A percentile compares a stretch with the other conserved stretches of the same genome.
Evolutionary conservation across 1,284 basidiomycete genomes (phyloP).

Genomic region (Moesziomyces globuligerus): DNA sequence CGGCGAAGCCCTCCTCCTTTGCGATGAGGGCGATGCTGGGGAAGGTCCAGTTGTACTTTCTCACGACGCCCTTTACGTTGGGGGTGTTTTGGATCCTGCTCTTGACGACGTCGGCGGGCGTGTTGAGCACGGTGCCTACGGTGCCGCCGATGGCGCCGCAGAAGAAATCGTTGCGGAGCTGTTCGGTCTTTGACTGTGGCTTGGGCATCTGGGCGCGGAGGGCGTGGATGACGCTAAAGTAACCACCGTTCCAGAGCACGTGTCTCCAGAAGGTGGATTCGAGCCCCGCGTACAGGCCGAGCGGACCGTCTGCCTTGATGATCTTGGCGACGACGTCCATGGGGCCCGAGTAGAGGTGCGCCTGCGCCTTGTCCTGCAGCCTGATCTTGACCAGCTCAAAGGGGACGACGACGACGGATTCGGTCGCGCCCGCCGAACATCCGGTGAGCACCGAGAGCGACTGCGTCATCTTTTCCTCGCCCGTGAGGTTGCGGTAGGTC

Average conservation of each 20-base stretch:
- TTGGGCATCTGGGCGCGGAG: constrained; percentile 83
- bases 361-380: constrained; percentile 85
- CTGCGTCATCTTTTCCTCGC: constrained; percentile 86
- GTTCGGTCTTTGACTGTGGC: constrained; percentile 74
- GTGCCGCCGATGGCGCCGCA: constrained; percentile 91
- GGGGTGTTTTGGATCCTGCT: constrained; percentile 86
- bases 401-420: constrained; percentile 92
- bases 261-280: constrained; percentile 61
- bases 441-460: constrained; percentile 87
- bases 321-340: constrained; percentile 93
- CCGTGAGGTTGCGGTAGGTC: constrained; percentile 69
- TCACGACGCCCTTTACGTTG: constrained; percentile 68
- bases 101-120: constrained; percentile 91
- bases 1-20: constrained; percentile 86
- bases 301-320: constrained; percentile 84
- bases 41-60: constrained; percentile 88
- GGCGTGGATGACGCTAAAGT: constrained; percentile 79
- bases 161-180: constrained; percentile 89
- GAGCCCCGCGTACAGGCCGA: constrained; percentile 77
- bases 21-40: constrained; percentile 78
- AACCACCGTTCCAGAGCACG: constrained; percentile 74
- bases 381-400: constrained; percentile 95
- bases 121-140: constrained; percentile 80
- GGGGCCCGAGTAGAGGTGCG: constrained; percentile 87
- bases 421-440: constrained; percentile 92